These are phyloP conservation scores for Wakefieldia striispora DNA, from an alignment of 768 basidiomycete genomes.

Conservation along the genomic window DNA sequence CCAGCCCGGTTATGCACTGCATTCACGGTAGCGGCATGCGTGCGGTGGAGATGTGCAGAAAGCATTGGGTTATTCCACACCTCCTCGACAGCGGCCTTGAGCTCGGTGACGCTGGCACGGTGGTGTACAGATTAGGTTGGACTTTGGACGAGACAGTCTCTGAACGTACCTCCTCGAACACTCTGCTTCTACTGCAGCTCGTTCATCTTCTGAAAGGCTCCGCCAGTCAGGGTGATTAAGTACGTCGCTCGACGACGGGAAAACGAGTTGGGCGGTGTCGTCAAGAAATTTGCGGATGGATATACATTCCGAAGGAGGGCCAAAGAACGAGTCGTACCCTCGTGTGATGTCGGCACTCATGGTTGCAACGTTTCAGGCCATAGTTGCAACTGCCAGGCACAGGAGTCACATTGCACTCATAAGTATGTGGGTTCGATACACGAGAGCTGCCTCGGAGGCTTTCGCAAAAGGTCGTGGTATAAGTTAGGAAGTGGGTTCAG, in stretches of 20 bases:
- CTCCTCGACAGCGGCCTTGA: conserved; percentile 42
- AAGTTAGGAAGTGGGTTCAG: too few relatives aligned
- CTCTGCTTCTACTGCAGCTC: conserved; percentile 36
- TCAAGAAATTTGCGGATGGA: conserved; percentile 46
- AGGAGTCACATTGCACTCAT: too few relatives aligned
- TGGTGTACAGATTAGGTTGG: neutral
- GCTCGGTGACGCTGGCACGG: conserved; percentile 49
- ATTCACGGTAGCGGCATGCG: conserved; percentile 48
- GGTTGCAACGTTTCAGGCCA: neutral
- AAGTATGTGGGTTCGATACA: too few relatives aligned
- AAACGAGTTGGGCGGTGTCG: conserved; percentile 21
- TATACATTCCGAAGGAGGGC: conserved; percentile 59
- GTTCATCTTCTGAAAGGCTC: conserved; percentile 24
- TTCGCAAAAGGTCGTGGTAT: too few relatives aligned
- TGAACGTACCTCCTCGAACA: conserved; percentile 38
- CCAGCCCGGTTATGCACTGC: conserved; percentile 36
- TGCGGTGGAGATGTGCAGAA: conserved; percentile 53
- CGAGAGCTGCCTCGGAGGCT: too few relatives aligned
- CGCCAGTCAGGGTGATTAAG: conserved; percentile 23
- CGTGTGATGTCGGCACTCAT: conserved; percentile 29
- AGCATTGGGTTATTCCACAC: conserved; percentile 55
- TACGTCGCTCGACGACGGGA: conserved; percentile 6
- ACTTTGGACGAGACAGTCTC: neutral
- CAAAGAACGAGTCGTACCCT: conserved; percentile 53
- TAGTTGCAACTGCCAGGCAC: too few relatives aligned